phyloP scores from a whole-genome alignment of 163 green algal species.

The Volvox carteri region DNA sequence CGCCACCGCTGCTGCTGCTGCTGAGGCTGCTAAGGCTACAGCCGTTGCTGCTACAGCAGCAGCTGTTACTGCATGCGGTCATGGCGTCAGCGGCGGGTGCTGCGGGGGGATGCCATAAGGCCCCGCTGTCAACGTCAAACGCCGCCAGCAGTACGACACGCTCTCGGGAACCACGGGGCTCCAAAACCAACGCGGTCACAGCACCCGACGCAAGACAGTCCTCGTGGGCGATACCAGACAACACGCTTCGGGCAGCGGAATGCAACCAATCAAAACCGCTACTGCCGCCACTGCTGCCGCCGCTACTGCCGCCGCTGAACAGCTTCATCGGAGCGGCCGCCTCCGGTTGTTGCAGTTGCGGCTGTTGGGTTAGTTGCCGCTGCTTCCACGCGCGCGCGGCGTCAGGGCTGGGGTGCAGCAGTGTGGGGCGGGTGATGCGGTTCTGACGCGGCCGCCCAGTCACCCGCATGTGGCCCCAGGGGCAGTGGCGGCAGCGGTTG shows the following conservation, averaged over 20 bases:
- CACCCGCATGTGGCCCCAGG: conserved; percentile 38
- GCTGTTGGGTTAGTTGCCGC: background rate
- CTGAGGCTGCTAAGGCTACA: background rate
- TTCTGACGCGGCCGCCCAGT: background rate
- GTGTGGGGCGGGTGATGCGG: conserved; percentile 6
- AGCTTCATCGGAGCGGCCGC: background rate
- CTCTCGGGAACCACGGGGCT: no score
- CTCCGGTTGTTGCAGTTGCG: conserved; percentile 5
- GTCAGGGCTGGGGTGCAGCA: conserved; percentile 16
- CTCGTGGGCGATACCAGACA: background rate
- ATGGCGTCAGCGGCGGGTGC: no score
- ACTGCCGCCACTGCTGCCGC: no score
- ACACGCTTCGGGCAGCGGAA: no score
- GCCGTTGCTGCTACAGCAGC: no score
- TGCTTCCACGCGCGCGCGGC: background rate
- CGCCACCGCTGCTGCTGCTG: no score
- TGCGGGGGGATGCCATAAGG: no score
- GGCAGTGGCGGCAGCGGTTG: conserved; percentile 59
- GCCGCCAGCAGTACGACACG: conserved; percentile 16
- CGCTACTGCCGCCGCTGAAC: background rate
- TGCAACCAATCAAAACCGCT: no score
- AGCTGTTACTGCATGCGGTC: background rate
- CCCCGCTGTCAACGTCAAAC: conserved; percentile 22
- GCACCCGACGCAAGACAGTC: no score
- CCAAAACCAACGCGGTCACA: no score